Conservation (phyloP, 768 basidiomycete species). For the Tricholoma matsutake region DNA sequence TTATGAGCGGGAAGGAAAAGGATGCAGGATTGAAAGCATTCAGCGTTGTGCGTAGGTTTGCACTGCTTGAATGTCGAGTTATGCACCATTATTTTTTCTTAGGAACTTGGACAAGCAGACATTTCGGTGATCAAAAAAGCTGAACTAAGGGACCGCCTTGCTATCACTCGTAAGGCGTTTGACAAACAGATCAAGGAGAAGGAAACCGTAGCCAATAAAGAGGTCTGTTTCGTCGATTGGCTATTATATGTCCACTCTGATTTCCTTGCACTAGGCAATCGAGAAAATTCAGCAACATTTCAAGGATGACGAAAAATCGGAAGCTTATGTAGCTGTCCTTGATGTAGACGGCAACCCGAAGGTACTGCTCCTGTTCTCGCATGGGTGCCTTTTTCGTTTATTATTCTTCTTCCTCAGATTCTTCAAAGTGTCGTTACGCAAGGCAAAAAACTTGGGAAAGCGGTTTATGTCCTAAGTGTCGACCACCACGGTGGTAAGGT, state of each 20-base stretch:
- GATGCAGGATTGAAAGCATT: constrained; percentile 85
- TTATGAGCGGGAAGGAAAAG: constrained; percentile 70
- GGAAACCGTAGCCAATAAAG: constrained; percentile 73
- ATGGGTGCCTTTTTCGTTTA: not conserved
- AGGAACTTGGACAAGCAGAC: constrained; percentile 89
- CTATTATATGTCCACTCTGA: not conserved
- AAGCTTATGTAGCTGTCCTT: constrained; percentile 67
- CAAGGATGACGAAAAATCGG: constrained; percentile 65
- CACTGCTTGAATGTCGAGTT: not conserved
- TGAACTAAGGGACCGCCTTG: constrained; percentile 71
- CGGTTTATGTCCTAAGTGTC: constrained; percentile 84
- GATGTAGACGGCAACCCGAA: constrained; percentile 86
- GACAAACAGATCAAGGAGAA: constrained; percentile 84
- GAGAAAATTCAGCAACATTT: constrained; percentile 74
- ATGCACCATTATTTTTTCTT: constrained; percentile 5
- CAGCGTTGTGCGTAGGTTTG: constrained; percentile 52
- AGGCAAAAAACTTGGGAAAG: constrained; percentile 79
- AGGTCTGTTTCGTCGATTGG: constrained; percentile 42
- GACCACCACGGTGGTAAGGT: constrained; percentile 72
- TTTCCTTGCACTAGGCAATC: constrained; percentile 48
- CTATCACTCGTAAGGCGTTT: constrained; percentile 72
- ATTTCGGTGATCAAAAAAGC: constrained; percentile 86
- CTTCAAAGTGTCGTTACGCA: constrained; percentile 72
- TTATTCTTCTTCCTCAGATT: constrained; percentile 41
- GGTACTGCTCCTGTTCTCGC: constrained; percentile 36